Evolutionary conservation across 148 eudicot genomes (phyloP).

Genomic region (Suaeda aralocaspica): DNA sequence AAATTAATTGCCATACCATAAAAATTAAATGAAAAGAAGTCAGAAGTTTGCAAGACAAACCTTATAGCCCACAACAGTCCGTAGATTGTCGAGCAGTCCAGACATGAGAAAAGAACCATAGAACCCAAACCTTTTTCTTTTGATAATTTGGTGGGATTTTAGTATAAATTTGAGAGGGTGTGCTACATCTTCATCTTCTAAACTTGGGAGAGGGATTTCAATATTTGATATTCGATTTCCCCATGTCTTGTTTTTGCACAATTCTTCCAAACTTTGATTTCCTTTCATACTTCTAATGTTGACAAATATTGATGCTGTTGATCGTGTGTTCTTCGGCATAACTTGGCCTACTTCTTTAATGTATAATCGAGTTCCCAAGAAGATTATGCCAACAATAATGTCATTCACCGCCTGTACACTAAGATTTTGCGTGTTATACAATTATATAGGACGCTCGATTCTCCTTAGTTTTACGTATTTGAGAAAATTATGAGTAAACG

Average conservation of each 20-base stretch:
- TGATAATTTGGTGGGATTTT: conserved; percentile 27
- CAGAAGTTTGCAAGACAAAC: too few relatives aligned
- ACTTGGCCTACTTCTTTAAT: conserved; percentile 28
- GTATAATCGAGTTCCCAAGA: conserved; percentile 37
- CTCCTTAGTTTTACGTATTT: too few relatives aligned
- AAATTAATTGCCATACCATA: too few relatives aligned
- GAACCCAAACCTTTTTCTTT: conserved; percentile 33
- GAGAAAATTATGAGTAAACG: too few relatives aligned
- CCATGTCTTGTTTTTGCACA: conserved; percentile 39
- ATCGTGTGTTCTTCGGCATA: conserved; percentile 4
- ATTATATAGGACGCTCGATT: too few relatives aligned
- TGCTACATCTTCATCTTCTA: not conserved
- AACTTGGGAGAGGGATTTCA: conserved; percentile 34
- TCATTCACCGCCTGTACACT: conserved; percentile 48
- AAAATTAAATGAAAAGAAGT: too few relatives aligned
- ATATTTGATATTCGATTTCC: conserved; percentile 45
- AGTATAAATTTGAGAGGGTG: conserved; percentile 37
- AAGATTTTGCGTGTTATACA: too few relatives aligned
- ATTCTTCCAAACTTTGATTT: conserved; percentile 37
- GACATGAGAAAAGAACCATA: conserved; percentile 16
- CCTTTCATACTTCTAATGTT: conserved; percentile 42
- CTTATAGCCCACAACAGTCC: conserved; percentile 13
- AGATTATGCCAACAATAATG: conserved; percentile 36
- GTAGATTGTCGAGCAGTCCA: conserved; percentile 1
- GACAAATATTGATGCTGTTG: conserved; percentile 39